These are phyloP conservation scores for Pleurotus platypus DNA, from an alignment of 768 basidiomycete genomes.

Conservation along the genomic window DNA sequence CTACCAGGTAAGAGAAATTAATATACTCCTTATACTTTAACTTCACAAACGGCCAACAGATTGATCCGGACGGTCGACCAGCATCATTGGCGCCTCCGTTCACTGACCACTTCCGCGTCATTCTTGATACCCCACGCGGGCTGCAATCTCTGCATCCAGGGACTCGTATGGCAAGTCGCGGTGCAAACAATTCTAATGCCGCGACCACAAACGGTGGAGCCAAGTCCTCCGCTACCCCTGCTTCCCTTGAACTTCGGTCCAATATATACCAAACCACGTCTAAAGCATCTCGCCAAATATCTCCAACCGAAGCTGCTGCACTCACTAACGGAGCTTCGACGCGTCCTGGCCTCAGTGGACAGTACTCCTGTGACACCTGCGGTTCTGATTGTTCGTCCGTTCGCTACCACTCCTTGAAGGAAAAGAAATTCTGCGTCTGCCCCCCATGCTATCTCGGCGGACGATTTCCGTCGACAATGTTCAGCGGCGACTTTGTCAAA, in stretches of 20 bases:
- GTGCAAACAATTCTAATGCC: constrained; percentile 39
- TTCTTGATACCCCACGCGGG: constrained; percentile 94
- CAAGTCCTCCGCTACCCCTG: constrained; percentile 40
- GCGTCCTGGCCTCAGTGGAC: constrained; percentile 10
- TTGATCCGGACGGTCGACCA: constrained; percentile 95
- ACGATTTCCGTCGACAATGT: constrained; percentile 94
- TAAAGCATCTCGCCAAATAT: constrained; percentile 74
- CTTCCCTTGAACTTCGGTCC: constrained; percentile 84
- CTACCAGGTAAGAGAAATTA: constrained; percentile 72
- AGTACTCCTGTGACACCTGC: constrained; percentile 88
- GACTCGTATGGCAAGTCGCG: constrained; percentile 51
- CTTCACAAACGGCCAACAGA: constrained; percentile 40
- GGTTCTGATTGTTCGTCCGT: constrained; percentile 87
- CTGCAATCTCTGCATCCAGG: constrained; percentile 91
- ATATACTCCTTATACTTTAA: constrained; percentile 5
- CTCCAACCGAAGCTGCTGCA: constrained; percentile 60
- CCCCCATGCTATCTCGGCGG: constrained; percentile 93
- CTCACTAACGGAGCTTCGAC: constrained; percentile 53
- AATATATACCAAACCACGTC: constrained; percentile 87
- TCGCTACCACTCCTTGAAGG: constrained; percentile 91
- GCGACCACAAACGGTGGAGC: constrained; percentile 30
- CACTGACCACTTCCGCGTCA: constrained; percentile 97
- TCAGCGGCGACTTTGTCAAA: constrained; percentile 95
- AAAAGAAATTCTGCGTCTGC: constrained; percentile 89
- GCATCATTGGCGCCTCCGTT: constrained; percentile 94